Evolutionary conservation across 495 filamentous ascomycete species (phyloP).

Genomic region (Penicillium goetzii): DNA sequence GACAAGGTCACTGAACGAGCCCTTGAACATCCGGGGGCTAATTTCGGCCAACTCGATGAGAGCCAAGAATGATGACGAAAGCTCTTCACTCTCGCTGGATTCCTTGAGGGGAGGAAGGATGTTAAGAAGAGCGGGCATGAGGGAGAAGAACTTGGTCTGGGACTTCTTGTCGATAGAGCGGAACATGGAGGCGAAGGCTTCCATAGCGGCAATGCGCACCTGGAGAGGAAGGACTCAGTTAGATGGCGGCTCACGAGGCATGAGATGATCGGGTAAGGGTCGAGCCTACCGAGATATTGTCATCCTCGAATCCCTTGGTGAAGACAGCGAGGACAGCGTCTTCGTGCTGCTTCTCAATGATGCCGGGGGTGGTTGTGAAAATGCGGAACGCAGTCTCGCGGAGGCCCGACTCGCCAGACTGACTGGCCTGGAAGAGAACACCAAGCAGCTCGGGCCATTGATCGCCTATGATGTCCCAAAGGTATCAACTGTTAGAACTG

Average conservation of each 20-base stretch:
- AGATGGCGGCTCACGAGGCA: background rate
- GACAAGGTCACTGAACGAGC: conserved; percentile 85
- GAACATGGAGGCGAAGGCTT: conserved; percentile 96
- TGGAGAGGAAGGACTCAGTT: conserved; percentile 30
- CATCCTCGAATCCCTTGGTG: conserved; percentile 87
- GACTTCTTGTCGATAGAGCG: conserved; percentile 81
- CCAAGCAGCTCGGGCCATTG: conserved; percentile 90
- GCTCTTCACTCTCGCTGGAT: conserved; percentile 80
- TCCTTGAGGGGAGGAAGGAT: conserved; percentile 93
- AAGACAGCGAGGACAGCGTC: conserved; percentile 83
- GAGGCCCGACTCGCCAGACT: conserved; percentile 75
- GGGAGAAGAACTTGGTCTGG: conserved; percentile 80
- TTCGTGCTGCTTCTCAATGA: conserved; percentile 95
- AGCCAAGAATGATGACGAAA: conserved; percentile 84
- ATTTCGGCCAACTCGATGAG: conserved; percentile 92
- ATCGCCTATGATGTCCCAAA: conserved; percentile 57
- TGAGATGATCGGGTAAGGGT: background rate
- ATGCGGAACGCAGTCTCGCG: conserved; percentile 92
- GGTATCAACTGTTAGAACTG: conserved; percentile 28
- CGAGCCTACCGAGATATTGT: conserved; percentile 68
- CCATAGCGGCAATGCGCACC: conserved; percentile 91
- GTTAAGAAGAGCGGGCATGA: conserved; percentile 88
- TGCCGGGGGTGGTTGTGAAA: conserved; percentile 90
- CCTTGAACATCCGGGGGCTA: conserved; percentile 95
- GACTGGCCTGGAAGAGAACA: conserved; percentile 84